Evolutionary conservation across 2,329 filamentous ascomycete genomes (phyloP).

Genomic region (Fusarium bulbicola): DNA sequence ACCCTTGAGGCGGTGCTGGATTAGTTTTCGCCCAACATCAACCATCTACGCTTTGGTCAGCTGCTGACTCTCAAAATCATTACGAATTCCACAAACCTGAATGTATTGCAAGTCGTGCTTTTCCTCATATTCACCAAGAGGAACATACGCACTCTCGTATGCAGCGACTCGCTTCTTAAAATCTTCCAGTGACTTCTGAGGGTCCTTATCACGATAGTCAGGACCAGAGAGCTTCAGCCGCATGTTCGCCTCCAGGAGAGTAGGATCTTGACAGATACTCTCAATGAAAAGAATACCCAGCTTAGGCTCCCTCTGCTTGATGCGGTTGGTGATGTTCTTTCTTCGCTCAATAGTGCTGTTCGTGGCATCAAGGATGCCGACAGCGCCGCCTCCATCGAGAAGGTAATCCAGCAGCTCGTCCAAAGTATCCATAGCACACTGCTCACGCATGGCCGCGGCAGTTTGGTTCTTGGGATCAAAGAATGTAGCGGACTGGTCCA

Average conservation of each 20-base stretch:
- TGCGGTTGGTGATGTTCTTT: slow-evolving; percentile 82
- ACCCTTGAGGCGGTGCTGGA: slow-evolving; percentile 88
- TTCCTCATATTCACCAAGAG: slow-evolving; percentile 91
- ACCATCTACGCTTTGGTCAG: slow-evolving; percentile 73
- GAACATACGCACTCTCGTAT: slow-evolving; percentile 94
- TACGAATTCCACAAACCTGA: slow-evolving; percentile 58
- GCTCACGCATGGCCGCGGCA: slow-evolving; percentile 85
- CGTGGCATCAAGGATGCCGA: slow-evolving; percentile 96
- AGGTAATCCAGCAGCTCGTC: slow-evolving; percentile 94
- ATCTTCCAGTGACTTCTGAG: slow-evolving; percentile 81
- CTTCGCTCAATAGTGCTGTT: slow-evolving; percentile 93
- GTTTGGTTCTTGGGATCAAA: slow-evolving; percentile 90
- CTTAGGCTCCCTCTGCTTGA: slow-evolving; percentile 83
- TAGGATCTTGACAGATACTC: slow-evolving; percentile 87
- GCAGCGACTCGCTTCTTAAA: slow-evolving; percentile 93
- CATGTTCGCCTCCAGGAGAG: slow-evolving; percentile 94
- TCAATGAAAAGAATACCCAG: slow-evolving; percentile 95
- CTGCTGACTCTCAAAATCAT: neutral
- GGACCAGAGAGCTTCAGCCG: slow-evolving; percentile 94
- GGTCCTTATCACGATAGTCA: slow-evolving; percentile 95
- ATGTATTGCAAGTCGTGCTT: slow-evolving; percentile 92
- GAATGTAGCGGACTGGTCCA: slow-evolving; percentile 92
- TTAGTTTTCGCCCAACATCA: slow-evolving; percentile 93
- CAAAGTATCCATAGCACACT: slow-evolving; percentile 90
- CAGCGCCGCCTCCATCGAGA: slow-evolving; percentile 80